phyloP scores from a whole-genome alignment of 495 filamentous ascomycete species.

The Penicillium pancosmium region DNA sequence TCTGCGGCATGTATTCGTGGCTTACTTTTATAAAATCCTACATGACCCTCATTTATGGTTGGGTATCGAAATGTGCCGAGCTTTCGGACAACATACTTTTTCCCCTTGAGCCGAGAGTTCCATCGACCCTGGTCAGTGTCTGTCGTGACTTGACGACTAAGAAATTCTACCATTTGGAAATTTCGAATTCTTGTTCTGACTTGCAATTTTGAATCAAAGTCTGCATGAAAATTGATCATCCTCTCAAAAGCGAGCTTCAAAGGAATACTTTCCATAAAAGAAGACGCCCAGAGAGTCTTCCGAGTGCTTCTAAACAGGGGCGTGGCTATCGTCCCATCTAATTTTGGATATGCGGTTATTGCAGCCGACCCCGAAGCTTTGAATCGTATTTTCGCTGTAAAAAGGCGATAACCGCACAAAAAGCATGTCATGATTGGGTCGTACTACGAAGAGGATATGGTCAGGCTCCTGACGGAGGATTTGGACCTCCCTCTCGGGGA shows the following conservation, averaged over 20 bases:
- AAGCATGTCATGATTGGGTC: constrained; percentile 31
- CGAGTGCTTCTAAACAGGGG: constrained; percentile 24
- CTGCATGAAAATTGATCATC: no score
- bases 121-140: no score
- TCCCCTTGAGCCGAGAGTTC: no score
- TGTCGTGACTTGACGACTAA: no score
- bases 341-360: constrained; percentile 30
- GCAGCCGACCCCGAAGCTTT: constrained; percentile 19
- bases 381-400: constrained; percentile 20
- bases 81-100: no score
- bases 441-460: constrained; percentile 18
- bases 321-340: constrained; percentile 29
- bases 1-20: no score
- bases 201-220: no score
- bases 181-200: no score
- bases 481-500: constrained; percentile 29
- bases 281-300: constrained; percentile 28
- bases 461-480: constrained; percentile 22
- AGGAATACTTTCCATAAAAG: not conserved
- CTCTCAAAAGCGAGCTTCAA: not conserved
- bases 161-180: no score
- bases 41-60: no score
- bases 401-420: constrained; percentile 26
- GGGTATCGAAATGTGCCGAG: no score
- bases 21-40: no score